Conservation (phyloP, 306 rosid species). For the Quercus gilva region DNA sequence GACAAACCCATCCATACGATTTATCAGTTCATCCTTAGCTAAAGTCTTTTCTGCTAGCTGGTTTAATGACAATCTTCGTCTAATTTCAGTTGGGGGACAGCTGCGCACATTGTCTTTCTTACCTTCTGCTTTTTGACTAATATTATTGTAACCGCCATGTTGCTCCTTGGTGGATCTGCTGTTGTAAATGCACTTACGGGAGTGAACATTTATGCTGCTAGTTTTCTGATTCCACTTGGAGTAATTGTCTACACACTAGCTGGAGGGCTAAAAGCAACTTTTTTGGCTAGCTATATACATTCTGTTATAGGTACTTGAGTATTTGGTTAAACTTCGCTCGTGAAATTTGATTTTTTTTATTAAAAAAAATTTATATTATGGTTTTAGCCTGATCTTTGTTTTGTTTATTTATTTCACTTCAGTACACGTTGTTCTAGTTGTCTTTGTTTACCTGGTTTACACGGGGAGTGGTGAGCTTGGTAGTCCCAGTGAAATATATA, state of each 20-base stretch:
- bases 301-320: conserved; percentile 72
- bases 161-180: conserved; percentile 95
- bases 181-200: conserved; percentile 93
- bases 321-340: neutral
- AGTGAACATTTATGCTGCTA: conserved; percentile 88
- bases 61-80: conserved; percentile 18
- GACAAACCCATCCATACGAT: neutral
- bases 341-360: neutral
- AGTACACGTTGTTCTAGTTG: conserved; percentile 83
- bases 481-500: conserved; percentile 63
- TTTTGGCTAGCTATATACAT: conserved; percentile 96
- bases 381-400: conserved; percentile 7
- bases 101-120: conserved; percentile 80
- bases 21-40: neutral
- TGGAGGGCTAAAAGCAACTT: conserved; percentile 95
- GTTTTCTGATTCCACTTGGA: conserved; percentile 93
- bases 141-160: conserved; percentile 87
- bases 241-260: conserved; percentile 87
- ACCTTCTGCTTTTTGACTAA: conserved; percentile 85
- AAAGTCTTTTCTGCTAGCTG: neutral
- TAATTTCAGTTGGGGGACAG: conserved; percentile 78
- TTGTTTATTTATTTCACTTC: conserved; percentile 21
- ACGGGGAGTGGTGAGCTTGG: conserved; percentile 79
- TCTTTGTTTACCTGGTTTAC: conserved; percentile 87
- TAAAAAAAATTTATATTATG: no score